Percentiles rank a stretch among this genome's conserved stretches.
Conservation (phyloP, 2,329 filamentous ascomycete genomes). For the Cryphonectria nitschkei region DNA sequence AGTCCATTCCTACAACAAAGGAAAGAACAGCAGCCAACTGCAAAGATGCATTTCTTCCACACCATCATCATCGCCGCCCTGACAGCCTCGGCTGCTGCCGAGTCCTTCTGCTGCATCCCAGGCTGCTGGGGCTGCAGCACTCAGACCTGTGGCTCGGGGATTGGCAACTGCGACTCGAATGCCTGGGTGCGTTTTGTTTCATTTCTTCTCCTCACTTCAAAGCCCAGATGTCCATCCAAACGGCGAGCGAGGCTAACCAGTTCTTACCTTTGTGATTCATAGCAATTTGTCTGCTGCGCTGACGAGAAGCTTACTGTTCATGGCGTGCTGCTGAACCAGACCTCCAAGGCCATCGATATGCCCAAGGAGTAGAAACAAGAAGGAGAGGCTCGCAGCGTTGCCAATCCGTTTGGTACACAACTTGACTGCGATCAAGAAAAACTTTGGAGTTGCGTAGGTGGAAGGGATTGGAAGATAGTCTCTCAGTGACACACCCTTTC, state of each 20-base stretch:
- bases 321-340: not conserved
- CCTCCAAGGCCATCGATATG: not conserved
- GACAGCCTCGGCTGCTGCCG: not conserved
- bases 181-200: not conserved
- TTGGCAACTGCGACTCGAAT: not conserved
- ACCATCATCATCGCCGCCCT: not conserved
- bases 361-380: not conserved
- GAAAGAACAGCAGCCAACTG: not conserved
- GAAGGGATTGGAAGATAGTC: not conserved
- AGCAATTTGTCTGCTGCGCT: constrained; percentile 3
- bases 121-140: constrained; percentile 9
- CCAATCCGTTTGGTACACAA: not conserved
- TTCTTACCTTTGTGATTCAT: not conserved
- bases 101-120: constrained; percentile 2
- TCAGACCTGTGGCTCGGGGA: not conserved
- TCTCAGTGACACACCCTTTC: not conserved
- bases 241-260: not conserved
- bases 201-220: not conserved
- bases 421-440: not conserved
- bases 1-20: not conserved
- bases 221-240: not conserved
- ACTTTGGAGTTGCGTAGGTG: not conserved
- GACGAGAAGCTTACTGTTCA: constrained; percentile 2
- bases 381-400: not conserved
- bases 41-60: not conserved